Evolutionary conservation across 2,329 filamentous ascomycete species (phyloP), one percentile per base, ranked within the genome.

Genomic region (Botrytis byssoidea): DNA sequence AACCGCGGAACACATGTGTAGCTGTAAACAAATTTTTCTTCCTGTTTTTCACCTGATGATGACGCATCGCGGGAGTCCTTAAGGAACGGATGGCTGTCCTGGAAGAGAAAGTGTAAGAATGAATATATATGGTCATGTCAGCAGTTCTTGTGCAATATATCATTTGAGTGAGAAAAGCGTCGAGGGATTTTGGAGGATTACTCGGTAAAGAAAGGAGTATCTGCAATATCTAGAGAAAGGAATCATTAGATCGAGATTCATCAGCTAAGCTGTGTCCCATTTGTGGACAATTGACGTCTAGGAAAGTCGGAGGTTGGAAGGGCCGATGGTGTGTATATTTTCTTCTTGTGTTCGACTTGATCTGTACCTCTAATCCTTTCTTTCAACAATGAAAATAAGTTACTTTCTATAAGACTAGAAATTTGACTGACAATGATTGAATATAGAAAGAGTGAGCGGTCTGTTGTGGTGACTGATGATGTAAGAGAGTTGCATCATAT

Each of bases 1-100:
- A 67, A 32, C 68, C 69, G 71, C 32, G 64, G 64, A 57, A 61
- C 68, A 73, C 71, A 69, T 73, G 71, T 73, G 71, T 73, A 73
- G 64, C 71, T 73, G 12, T 22, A 25, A 44, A 61, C 37, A 57
- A 51, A 61, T 29, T 73, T 73, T 69, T 69, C 64, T 69, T 73
- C 32, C 18, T 61, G 64, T 61, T 51, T 73, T 73, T 73, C 71
- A 73, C 71, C 64, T 63, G 71, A 69, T 44, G 29, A 69, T 69
- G 51, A 69, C 32, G 64, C 71, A 69, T 73, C 55, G 64, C 55
- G 48, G 12, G 32, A 57, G 66, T 69, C n/a, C 55, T 69, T 69
- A 69, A 69, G n/a, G 48, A 29, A 42, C 32, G 44, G 66, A 57
- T 57, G 18, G 37, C 29, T 48, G 22, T 51, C 22, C n/a, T n/a